These are phyloP conservation scores for Aspergillus wentii DNA, from an alignment of 495 filamentous ascomycete genomes.

Conservation along the genomic window DNA sequence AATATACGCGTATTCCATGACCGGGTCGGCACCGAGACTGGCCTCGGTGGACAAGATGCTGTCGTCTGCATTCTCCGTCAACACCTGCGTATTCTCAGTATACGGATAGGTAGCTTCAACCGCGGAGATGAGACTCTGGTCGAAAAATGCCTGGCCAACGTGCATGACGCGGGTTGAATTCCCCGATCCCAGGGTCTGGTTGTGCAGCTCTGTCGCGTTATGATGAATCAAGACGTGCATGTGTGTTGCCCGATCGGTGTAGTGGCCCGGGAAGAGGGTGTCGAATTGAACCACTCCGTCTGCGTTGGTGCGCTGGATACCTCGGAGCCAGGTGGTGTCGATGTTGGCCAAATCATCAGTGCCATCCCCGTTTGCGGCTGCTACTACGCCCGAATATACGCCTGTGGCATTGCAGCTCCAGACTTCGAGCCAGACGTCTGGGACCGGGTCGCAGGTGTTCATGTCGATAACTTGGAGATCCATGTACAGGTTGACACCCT, in stretches of 20 bases:
- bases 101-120: conserved; percentile 50
- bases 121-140: conserved; percentile 43
- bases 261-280: conserved; percentile 53
- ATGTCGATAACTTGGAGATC: conserved; percentile 59
- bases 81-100: conserved; percentile 43
- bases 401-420: conserved; percentile 55
- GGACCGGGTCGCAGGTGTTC: conserved; percentile 51
- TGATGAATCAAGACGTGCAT: conserved; percentile 35
- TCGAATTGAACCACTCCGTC: conserved; percentile 48
- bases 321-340: conserved; percentile 46
- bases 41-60: conserved; percentile 41
- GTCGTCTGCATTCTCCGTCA: conserved; percentile 51
- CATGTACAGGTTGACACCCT: conserved; percentile 51
- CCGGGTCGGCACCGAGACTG: conserved; percentile 49
- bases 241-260: conserved; percentile 34
- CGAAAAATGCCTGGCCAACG: conserved; percentile 61
- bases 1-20: conserved; percentile 52
- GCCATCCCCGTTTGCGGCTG: conserved; percentile 49
- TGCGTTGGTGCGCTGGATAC: conserved; percentile 43
- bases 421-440: conserved; percentile 53
- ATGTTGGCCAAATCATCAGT: conserved; percentile 26
- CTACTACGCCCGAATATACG: conserved; percentile 53
- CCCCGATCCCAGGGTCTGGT: conserved; percentile 28
- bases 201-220: conserved; percentile 23
- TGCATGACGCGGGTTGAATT: conserved; percentile 34